Base-by-base conservation (phyloP, 306 rosid genomes). In the Lathyrus oleraceus region DNA sequence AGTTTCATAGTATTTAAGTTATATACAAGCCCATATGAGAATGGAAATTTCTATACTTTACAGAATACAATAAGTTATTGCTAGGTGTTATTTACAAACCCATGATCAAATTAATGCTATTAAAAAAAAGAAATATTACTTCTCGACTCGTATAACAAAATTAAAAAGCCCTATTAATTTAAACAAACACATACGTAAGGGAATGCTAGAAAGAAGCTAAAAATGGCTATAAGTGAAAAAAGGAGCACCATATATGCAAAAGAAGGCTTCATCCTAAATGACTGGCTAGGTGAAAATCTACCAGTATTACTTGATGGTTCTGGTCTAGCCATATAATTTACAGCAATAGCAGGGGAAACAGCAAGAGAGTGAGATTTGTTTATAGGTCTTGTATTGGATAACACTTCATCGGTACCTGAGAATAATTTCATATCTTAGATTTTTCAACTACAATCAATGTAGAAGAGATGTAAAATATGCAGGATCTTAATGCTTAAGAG, bases 371-470 rank as follows among this genome's bases (percentile, higher is more conserved):
- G 21, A 1, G 88, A 77, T 27, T 83, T 81, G 5, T 16, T 75
- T 76, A 57, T 0, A 7, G 88, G 57, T 48, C 57, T 44, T 25
- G 86, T 73, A 9, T 40, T 56, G 2, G 85, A 60, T 51, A 74
- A 65, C 61, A 74, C 72, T 0, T 81, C 74, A 10, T 64, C 81
- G 67, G 74, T 85, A 78, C 97, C 97, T 91, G 81, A 42, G 23
- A 60, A 36, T 1, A 85, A 32, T 1, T 84, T 43, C 27, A 77
- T 40, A 53, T 63, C 0, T 28, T 60, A 42, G 39, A 57, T 56
- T 73, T 51, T 51, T 57, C 63, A 72, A 40, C 19, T 61, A 17
- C 4, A 70, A 15, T 38, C 45, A 8, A 15, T 42, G 42, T 4
- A 38, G 5, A 45, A 52, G 45, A 63, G 11, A 51, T 61, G 52